These are phyloP conservation scores for Xylaria venustula DNA, from an alignment of 495 filamentous ascomycete genomes.

Conservation along the genomic window DNA sequence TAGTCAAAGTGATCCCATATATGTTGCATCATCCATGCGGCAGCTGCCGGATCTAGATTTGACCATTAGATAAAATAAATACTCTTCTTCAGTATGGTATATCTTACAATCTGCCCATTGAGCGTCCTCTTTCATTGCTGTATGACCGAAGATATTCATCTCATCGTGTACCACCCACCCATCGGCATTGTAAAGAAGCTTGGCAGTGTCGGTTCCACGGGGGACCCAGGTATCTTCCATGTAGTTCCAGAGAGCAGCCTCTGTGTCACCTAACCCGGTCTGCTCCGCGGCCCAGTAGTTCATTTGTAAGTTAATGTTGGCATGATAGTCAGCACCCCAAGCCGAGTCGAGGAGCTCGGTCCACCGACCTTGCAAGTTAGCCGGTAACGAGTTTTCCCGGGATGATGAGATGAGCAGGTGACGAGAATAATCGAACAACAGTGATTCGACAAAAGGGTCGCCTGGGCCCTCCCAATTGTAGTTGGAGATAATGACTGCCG, in stretches of 20 bases:
- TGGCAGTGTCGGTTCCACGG: conserved; percentile 48
- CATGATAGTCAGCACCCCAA: conserved; percentile 53
- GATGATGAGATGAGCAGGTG: conserved; percentile 46
- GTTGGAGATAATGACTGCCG: conserved; percentile 33
- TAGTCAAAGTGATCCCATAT: conserved; percentile 51
- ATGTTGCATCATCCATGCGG: conserved; percentile 53
- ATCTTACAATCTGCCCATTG: conserved; percentile 32
- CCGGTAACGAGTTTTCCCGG: conserved; percentile 32
- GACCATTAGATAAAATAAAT: neutral
- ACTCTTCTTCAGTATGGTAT: neutral
- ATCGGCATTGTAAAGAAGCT: conserved; percentile 44
- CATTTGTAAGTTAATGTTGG: conserved; percentile 56
- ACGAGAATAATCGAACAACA: conserved; percentile 46
- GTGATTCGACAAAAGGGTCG: conserved; percentile 43
- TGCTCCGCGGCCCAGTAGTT: conserved; percentile 27
- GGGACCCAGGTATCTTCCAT: conserved; percentile 54
- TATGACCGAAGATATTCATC: conserved; percentile 49
- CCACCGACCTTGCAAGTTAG: conserved; percentile 14
- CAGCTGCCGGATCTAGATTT: conserved; percentile 39
- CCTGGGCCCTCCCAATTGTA: conserved; percentile 33
- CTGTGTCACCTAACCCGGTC: conserved; percentile 5
- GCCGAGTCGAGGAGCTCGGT: conserved; percentile 21
- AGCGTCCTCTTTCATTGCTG: conserved; percentile 39
- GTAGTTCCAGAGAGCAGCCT: conserved; percentile 41
- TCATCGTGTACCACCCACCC: conserved; percentile 42